These are phyloP conservation scores for Xylariaceae sp. DNA, from an alignment of 2,329 filamentous ascomycete species.

Conservation along the genomic window DNA sequence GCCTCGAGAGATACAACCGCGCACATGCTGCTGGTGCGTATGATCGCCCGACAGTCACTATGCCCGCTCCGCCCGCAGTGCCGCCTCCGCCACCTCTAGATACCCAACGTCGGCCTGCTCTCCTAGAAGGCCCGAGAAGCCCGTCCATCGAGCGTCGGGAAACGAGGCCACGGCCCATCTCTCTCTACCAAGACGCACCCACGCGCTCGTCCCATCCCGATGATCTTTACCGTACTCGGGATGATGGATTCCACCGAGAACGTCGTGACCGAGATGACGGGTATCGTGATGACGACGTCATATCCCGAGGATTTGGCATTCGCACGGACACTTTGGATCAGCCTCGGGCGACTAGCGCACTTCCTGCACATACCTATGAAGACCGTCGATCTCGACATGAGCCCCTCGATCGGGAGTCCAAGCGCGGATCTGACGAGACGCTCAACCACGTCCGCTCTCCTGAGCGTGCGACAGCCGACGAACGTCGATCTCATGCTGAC, in stretches of 20 bases:
- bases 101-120: slow-evolving; percentile 29
- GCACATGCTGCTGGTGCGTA: slow-evolving; percentile 38
- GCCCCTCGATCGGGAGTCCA: slow-evolving; percentile 27
- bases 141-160: slow-evolving; percentile 30
- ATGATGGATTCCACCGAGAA: slow-evolving; percentile 41
- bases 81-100: slow-evolving; percentile 35
- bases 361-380: slow-evolving; percentile 34
- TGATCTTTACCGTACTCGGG: slow-evolving; percentile 46
- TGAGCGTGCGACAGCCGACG: slow-evolving; percentile 19
- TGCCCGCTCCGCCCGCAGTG: slow-evolving; percentile 44
- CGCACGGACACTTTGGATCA: slow-evolving; percentile 38
- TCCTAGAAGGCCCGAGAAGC: slow-evolving; percentile 34
- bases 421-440: slow-evolving; percentile 28
- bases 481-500: slow-evolving; percentile 22
- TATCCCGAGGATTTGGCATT: slow-evolving; percentile 49
- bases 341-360: slow-evolving; percentile 28
- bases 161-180: slow-evolving; percentile 43
- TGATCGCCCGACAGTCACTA: slow-evolving; percentile 42
- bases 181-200: slow-evolving; percentile 49
- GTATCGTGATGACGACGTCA: slow-evolving; percentile 45
- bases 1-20: slow-evolving; percentile 65
- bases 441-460: slow-evolving; percentile 24
- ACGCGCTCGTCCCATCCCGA: slow-evolving; percentile 42
- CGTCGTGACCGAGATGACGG: slow-evolving; percentile 40
- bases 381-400: slow-evolving; percentile 40